Base-by-base conservation (phyloP, 805 yeast species). In the Wickerhamiella dianesei region DNA sequence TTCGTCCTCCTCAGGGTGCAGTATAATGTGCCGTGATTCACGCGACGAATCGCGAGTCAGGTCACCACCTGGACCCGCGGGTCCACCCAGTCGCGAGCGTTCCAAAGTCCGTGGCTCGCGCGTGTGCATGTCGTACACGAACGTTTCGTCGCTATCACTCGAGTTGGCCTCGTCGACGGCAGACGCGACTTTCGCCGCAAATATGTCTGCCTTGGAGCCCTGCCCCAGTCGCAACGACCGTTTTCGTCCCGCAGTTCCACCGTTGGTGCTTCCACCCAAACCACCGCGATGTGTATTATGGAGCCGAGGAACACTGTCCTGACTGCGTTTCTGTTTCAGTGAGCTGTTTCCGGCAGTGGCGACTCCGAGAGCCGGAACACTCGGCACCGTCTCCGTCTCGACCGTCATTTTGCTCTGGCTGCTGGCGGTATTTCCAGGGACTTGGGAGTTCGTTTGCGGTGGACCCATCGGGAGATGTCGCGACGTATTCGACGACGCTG, bases 151-250 rank as follows among this genome's bases (percentile, higher is more conserved):
- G 21, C 87, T 78, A 61, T 88, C 96, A 32, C 88, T 80, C 37
- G 82, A 77, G 37, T 52, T 53, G 50, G 82, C 85, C 56, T 86
- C 95, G 52, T 82, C 94, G 3, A 89, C 94, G 1, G 97, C 97
- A 47, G 86, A 80, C 6, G 96, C 97, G 50, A 92, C 70, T 56
- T 82, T 83, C 0, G 97, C 96, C 8, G 96, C 97, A 63, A 92
- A 92, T 50, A 86, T 77, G 59, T 88, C 97, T 0, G 96, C 92
- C 58, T 87, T 75, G 5, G 94, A 78, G 3, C 85, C 74, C 4
- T 65, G 58, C 4, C 60, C 62, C 21, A 55, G 55, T 44, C 60
- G 48, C 36, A 53, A 47, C 40, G 50, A 50, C 47, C 62, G 64
- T 52, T 71, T 75, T 50, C 75, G 77, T 45, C 73, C 53, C 12